A percentile compares a stretch with the other conserved stretches of the same genome.
Evolutionary conservation across 2,329 filamentous ascomycete species (phyloP).

Genomic region (Cercospora janseana): DNA sequence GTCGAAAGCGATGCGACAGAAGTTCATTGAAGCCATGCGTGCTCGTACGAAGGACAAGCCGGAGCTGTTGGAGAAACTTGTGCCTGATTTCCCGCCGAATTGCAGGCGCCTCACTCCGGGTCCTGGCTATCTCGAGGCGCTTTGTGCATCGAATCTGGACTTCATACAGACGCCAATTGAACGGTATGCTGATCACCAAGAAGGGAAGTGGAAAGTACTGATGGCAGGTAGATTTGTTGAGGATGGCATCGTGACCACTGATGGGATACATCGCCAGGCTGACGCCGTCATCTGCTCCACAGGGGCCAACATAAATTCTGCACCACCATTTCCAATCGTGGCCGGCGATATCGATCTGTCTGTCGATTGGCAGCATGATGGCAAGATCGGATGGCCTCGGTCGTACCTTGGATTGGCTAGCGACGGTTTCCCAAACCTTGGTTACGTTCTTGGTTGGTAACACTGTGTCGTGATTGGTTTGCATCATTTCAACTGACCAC

Average conservation of each 20-base stretch:
- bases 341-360: constrained; percentile 30
- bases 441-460: constrained; percentile 27
- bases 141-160: constrained; percentile 48
- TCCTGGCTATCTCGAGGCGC: constrained; percentile 53
- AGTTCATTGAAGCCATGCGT: constrained; percentile 44
- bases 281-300: constrained; percentile 49
- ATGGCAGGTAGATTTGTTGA: constrained; percentile 35
- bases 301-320: constrained; percentile 39
- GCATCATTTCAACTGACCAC: neutral
- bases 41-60: constrained; percentile 38
- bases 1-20: constrained; percentile 36
- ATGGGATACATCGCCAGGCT: constrained; percentile 39
- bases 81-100: constrained; percentile 47
- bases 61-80: constrained; percentile 42
- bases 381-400: constrained; percentile 36
- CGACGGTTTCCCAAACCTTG: constrained; percentile 30
- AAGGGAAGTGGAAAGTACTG: neutral
- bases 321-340: constrained; percentile 36
- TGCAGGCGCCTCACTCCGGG: constrained; percentile 51
- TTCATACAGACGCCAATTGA: constrained; percentile 44
- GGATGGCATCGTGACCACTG: constrained; percentile 42
- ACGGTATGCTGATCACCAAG: constrained; percentile 11
- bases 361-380: constrained; percentile 37
- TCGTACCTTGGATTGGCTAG: constrained; percentile 32
- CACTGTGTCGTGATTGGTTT: neutral